Evolutionary conservation across 345 rosid species (phyloP).

Genomic region (Limnanthes douglasii): DNA sequence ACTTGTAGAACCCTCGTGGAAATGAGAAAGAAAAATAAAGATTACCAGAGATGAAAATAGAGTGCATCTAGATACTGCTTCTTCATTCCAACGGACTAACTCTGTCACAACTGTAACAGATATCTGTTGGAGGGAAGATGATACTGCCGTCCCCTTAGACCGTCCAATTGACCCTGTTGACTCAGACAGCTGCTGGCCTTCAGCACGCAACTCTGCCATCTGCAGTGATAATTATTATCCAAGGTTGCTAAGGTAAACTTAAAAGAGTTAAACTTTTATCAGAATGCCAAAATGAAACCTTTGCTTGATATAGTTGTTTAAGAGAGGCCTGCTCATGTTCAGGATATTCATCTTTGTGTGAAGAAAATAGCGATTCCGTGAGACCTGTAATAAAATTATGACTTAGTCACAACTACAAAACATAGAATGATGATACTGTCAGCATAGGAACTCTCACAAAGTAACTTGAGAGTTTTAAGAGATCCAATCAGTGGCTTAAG

Average conservation of each 20-base stretch:
- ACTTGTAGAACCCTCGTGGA: too few species aligned
- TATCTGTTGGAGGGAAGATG: constrained; percentile 78
- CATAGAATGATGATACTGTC: constrained; percentile 8
- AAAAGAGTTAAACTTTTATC: constrained; percentile 4
- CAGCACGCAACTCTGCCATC: constrained; percentile 91
- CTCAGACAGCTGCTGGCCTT: constrained; percentile 55
- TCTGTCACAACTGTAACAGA: constrained; percentile 98
- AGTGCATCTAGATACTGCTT: constrained; percentile 89
- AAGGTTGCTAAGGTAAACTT: constrained; percentile 4
- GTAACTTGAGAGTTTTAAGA: constrained; percentile 7
- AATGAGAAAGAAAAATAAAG: too few species aligned
- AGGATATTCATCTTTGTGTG: constrained; percentile 93
- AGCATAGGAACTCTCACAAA: constrained; percentile 1
- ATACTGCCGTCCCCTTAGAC: constrained; percentile 72
- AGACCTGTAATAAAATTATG: constrained; percentile 78
- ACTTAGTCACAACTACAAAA: too few species aligned
- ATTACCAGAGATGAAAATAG: constrained; percentile 85
- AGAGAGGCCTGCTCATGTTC: constrained; percentile 94
- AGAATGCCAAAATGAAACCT: constrained; percentile 30
- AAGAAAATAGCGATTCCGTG: constrained; percentile 81
- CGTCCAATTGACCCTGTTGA: constrained; percentile 89
- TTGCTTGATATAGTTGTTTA: constrained; percentile 72
- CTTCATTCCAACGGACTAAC: constrained; percentile 97
- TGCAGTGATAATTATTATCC: constrained; percentile 18
- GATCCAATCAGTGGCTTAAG: too few species aligned